Percentiles rank a stretch among this genome's conserved stretches.
phyloP scores from a whole-genome alignment of 2,329 filamentous ascomycete genomes.

The Cyphellophora attinorum region DNA sequence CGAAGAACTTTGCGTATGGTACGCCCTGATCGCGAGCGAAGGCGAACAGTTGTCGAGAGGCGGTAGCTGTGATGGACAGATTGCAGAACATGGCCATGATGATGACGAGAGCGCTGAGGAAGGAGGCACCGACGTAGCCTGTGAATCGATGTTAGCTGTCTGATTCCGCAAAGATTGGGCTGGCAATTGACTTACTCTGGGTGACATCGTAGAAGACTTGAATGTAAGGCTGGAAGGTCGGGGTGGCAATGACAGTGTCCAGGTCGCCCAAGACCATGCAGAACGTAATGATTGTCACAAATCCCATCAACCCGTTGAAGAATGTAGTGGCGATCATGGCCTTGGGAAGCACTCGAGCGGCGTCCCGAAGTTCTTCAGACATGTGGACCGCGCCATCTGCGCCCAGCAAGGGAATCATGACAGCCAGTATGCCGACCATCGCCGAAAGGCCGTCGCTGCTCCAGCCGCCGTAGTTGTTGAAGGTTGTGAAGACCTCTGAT shows the following conservation, averaged over 20 bases:
- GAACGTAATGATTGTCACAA: constrained; percentile 28
- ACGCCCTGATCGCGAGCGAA: constrained; percentile 34
- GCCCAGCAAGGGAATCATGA: constrained; percentile 18
- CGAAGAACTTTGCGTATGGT: constrained; percentile 22
- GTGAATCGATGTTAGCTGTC: constrained; percentile 4
- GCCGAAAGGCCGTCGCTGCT: constrained; percentile 18
- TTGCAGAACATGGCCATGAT: constrained; percentile 22
- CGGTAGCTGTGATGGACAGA: constrained; percentile 27
- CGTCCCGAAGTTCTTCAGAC: constrained; percentile 30
- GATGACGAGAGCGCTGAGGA: constrained; percentile 25
- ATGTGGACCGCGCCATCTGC: constrained; percentile 20
- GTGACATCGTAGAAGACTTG: constrained; percentile 28
- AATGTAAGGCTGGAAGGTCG: constrained; percentile 29
- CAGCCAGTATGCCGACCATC: constrained; percentile 21
- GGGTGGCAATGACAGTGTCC: constrained; percentile 21
- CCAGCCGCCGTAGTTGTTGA: constrained; percentile 32
- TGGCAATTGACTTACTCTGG: constrained; percentile 7
- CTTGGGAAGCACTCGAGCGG: constrained; percentile 25
- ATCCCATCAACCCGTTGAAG: constrained; percentile 27
- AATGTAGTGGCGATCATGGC: constrained; percentile 28
- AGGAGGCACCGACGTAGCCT: constrained; percentile 21
- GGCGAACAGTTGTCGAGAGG: constrained; percentile 28
- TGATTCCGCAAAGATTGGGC: not conserved
- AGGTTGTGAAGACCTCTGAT: constrained; percentile 29
- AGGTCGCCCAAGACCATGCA: constrained; percentile 28